Base-by-base conservation (phyloP, 257 asterid species). In the Solanum gracilifrons region DNA sequence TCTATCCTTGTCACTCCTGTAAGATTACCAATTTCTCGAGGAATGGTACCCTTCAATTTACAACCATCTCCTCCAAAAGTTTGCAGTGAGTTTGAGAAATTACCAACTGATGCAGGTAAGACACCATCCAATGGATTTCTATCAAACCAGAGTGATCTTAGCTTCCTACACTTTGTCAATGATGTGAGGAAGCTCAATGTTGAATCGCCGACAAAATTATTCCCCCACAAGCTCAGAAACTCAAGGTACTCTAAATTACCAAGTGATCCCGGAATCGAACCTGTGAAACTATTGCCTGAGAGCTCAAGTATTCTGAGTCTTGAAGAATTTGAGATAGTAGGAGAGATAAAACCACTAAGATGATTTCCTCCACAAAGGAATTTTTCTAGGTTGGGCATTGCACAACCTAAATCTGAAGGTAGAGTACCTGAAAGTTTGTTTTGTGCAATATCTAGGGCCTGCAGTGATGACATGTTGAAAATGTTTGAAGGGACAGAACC, bases 91-190 rank as follows among this genome's bases (percentile, higher is more conserved):
- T 46, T 23, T 6, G 88, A 73, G 7, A 86, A 73, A 72, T 86
- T 86, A 18, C 73, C 88, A 73, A 86, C 15, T 6, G 84, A 72
- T 16, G 32, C 39, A 0, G 84, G 75, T 0, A 86, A 15, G 3
- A 73, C 1, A 5, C 88, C 84, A 46, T 86, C 62, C 9, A 72
- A 71, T 5, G 43, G 36, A 86, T 86, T 72, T 3, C 9, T 2
- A 4, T 5, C 0, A 27, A 46, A 27, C 2, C 7, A 16, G 5
- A 82, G 39, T 8, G 8, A 0, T 13, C 9, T 71, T 20, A 69
- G 36, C 0, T 71, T 46, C 62, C 83, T 73, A 74, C 84, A 86
- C 0, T 86, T 73, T 71, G 88, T 73, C 27, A 86, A 73, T 1
- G 88, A 46, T 25, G 84, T 32, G 4, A 86, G 51, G 71, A 62